Base-by-base conservation (phyloP, 2,329 filamentous ascomycete genomes). In the Gnomoniopsis sp. region DNA sequence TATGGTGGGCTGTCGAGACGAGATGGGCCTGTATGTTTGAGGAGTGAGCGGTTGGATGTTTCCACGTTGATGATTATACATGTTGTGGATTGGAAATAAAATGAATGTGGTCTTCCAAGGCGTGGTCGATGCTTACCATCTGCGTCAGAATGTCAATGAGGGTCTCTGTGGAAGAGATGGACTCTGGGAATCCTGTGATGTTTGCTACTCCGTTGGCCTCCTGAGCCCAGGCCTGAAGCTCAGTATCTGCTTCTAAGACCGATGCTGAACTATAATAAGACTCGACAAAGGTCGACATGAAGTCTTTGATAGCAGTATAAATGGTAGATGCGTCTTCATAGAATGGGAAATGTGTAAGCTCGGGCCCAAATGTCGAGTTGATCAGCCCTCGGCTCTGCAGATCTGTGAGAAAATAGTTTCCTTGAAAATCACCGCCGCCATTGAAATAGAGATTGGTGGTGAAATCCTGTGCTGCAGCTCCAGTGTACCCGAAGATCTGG, bases 71-170 rank as follows among this genome's bases (percentile, higher is more conserved):
- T 47, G 15, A 53, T 23, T 34, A n/a, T 34, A 38, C 4, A 6
- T 30, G 41, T 4, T 26, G 11, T 10, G 41, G 60, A 23, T 17
- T 44, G 6, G 8, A 30, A 30, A 30, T 4, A 30, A 30, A 8
- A 41, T 7, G 6, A n/a, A 17, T 7, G 19, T 17, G 41, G n/a
- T 19, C 6, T 44, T 3, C 6, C 17, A 44, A n/a, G 19, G 8
- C 3, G 19, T 8, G 26, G 4, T 30, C 26, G 26, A 23, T 15
- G 23, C 21, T 11, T 56, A 64, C 64, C 26, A 69, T 55, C 54
- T 77, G 76, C 1, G 77, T 74, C 14, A 80, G 68, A n/a, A 77
- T 64, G 38, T 74, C 72, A 50, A 77, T 66, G 10, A 79, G 70
- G 1, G 68, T 65, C 34, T 68, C 62, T n/a, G 53, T 60, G 2